Percentiles rank a stretch among this genome's conserved stretches.
Evolutionary conservation across 2,329 filamentous ascomycete species (phyloP).

Genomic region (Phyllosticta ampelicida): DNA sequence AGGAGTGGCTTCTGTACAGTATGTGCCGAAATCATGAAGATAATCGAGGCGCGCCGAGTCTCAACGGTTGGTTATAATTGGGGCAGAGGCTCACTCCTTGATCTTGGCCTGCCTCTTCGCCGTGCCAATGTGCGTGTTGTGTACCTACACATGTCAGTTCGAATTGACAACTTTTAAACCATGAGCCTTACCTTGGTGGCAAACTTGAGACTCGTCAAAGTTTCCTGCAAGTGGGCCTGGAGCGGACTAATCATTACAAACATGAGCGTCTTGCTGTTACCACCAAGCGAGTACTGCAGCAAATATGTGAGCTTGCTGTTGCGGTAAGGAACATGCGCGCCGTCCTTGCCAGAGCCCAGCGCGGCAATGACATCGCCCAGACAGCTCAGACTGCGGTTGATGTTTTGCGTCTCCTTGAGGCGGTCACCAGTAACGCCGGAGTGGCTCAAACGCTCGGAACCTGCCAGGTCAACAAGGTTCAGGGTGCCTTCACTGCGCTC

Average conservation of each 20-base stretch:
- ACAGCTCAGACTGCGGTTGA: conserved; percentile 89
- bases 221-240: conserved; percentile 83
- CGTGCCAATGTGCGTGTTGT: conserved; percentile 86
- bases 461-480: conserved; percentile 91
- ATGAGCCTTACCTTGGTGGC: conserved; percentile 65
- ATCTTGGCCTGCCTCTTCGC: conserved; percentile 65
- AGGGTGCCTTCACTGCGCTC: conserved; percentile 86
- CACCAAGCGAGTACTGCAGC: conserved; percentile 85
- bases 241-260: conserved; percentile 96
- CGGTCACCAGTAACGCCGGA: conserved; percentile 77
- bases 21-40: not conserved
- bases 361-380: conserved; percentile 91
- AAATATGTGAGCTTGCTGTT: conserved; percentile 97
- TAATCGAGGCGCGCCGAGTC: not conserved
- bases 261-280: conserved; percentile 97
- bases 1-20: not conserved
- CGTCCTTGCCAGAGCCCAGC: conserved; percentile 69
- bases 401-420: conserved; percentile 89
- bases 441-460: conserved; percentile 81
- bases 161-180: not conserved
- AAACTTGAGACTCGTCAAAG: conserved; percentile 87
- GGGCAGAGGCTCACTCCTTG: conserved; percentile 23
- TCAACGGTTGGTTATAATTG: not conserved
- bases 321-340: conserved; percentile 77
- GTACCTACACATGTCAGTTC: conserved; percentile 41